Evolutionary conservation across 192 early-diverging fungal genomes (phyloP).

Genomic region (Coemansia sp.): DNA sequence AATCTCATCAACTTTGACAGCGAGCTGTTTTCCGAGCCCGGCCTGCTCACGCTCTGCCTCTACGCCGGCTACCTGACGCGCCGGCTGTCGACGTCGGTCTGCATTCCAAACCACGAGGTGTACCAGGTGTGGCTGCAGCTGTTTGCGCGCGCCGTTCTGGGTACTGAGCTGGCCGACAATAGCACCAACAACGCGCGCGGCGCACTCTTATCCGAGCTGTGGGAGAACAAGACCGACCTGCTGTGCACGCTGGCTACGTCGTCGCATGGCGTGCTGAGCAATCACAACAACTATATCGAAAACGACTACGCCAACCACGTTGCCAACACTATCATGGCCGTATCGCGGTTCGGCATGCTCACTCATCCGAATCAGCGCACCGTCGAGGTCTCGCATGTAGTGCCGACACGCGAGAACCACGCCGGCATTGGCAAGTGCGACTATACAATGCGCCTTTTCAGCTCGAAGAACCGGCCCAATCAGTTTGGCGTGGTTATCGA

Average conservation of each 20-base stretch:
- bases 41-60: slow-evolving; percentile 9
- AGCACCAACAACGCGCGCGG: slow-evolving; percentile 27
- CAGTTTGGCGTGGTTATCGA: slow-evolving; percentile 38
- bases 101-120: not conserved
- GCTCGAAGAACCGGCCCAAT: slow-evolving; percentile 23
- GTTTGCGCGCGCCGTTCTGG: slow-evolving; percentile 29
- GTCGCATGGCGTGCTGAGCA: slow-evolving; percentile 37
- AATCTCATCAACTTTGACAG: not conserved
- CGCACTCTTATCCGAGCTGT: slow-evolving; percentile 24
- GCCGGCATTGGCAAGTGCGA: slow-evolving; percentile 12
- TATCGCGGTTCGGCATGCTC: slow-evolving; percentile 33
- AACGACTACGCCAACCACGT: slow-evolving; percentile 48
- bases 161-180: slow-evolving; percentile 19
- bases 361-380: not conserved
- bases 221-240: slow-evolving; percentile 21
- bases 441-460: slow-evolving; percentile 15
- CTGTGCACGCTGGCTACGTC: slow-evolving; percentile 22
- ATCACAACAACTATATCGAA: slow-evolving; percentile 34
- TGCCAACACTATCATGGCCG: slow-evolving; percentile 32
- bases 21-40: not conserved
- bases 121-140: slow-evolving; percentile 22
- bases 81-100: slow-evolving; percentile 9
- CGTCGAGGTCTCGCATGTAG: not conserved
- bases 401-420: slow-evolving; percentile 13
- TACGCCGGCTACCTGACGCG: slow-evolving; percentile 20